phyloP scores from a whole-genome alignment of 805 yeast species.

The Ogataea naganishii region DNA sequence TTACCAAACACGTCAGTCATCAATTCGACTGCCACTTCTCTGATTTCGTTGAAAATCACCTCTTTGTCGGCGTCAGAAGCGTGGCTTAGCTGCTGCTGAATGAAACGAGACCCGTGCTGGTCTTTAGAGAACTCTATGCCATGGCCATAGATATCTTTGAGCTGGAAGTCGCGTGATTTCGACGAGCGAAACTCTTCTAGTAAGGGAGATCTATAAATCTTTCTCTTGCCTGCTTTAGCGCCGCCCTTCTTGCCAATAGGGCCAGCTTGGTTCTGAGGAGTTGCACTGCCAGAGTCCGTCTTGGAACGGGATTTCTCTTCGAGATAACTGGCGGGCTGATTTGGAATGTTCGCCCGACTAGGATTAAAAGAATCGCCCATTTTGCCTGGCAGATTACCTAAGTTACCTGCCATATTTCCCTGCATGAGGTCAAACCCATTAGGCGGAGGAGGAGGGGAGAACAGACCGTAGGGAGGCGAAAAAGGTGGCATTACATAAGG shows the following conservation, averaged over 20 bases:
- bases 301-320: too few relatives aligned
- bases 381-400: too few relatives aligned
- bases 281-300: background rate
- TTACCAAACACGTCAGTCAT: constrained; percentile 98
- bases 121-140: constrained; percentile 89
- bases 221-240: too few relatives aligned
- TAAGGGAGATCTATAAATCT: constrained; percentile 66
- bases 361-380: too few relatives aligned
- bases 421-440: too few relatives aligned
- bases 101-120: constrained; percentile 95
- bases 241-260: too few relatives aligned
- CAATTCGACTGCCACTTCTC: constrained; percentile 63
- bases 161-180: constrained; percentile 47
- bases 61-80: constrained; percentile 67
- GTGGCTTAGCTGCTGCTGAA: constrained; percentile 74
- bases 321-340: too few relatives aligned
- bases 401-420: too few relatives aligned
- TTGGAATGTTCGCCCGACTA: too few relatives aligned
- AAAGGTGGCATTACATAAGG: too few relatives aligned
- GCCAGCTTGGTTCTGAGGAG: constrained; percentile 1
- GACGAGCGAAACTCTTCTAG: constrained; percentile 79
- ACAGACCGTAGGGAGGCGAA: too few relatives aligned
- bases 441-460: too few relatives aligned
- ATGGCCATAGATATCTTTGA: constrained; percentile 76
- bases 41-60: constrained; percentile 73